Conservation (phyloP, 1,284 basidiomycete genomes). For the Volvariella volvacea region DNA sequence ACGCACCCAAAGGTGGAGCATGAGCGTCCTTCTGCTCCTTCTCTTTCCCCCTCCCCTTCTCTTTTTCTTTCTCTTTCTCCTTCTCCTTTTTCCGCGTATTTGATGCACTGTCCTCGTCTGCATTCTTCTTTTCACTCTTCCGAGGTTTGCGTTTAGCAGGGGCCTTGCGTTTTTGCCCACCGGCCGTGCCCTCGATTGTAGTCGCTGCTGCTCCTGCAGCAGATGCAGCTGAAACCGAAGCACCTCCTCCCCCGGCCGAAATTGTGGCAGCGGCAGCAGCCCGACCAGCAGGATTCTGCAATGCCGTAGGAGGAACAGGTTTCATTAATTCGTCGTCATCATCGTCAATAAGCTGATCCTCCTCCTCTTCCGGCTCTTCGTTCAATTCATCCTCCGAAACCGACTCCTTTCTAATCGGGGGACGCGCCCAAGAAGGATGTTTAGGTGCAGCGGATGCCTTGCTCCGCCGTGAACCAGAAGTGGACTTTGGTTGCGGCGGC, state of each 20-base stretch:
- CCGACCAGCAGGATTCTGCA: slow-evolving; percentile 23
- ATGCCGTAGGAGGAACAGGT: slow-evolving; percentile 24
- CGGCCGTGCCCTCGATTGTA: too few relatives aligned
- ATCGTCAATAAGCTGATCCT: slow-evolving; percentile 73
- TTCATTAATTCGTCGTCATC: slow-evolving; percentile 39
- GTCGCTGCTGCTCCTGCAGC: too few relatives aligned
- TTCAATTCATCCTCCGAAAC: slow-evolving; percentile 31
- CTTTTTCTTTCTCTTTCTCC: too few relatives aligned
- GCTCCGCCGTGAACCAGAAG: slow-evolving; percentile 19
- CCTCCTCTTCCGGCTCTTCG: slow-evolving; percentile 63
- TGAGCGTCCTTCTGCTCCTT: too few relatives aligned
- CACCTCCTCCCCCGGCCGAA: too few relatives aligned
- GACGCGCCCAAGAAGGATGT: slow-evolving; percentile 15
- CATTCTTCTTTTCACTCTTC: slow-evolving; percentile 13
- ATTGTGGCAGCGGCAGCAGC: slow-evolving; percentile 16
- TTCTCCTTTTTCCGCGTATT: background rate
- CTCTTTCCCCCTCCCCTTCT: too few relatives aligned
- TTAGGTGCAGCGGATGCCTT: slow-evolving; percentile 10
- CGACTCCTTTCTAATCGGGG: slow-evolving; percentile 14
- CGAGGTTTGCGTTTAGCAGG: slow-evolving; percentile 42
- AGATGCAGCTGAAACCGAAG: too few relatives aligned
- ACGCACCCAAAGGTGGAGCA: too few relatives aligned
- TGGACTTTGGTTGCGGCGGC: slow-evolving; percentile 36
- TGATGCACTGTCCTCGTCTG: slow-evolving; percentile 21
- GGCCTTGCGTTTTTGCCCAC: slow-evolving; percentile 39